A percentile compares a stretch with the other conserved stretches of the same genome.
phyloP scores from a whole-genome alignment of 176 grass and related monocot genomes.

The Paspalum notatum region DNA sequence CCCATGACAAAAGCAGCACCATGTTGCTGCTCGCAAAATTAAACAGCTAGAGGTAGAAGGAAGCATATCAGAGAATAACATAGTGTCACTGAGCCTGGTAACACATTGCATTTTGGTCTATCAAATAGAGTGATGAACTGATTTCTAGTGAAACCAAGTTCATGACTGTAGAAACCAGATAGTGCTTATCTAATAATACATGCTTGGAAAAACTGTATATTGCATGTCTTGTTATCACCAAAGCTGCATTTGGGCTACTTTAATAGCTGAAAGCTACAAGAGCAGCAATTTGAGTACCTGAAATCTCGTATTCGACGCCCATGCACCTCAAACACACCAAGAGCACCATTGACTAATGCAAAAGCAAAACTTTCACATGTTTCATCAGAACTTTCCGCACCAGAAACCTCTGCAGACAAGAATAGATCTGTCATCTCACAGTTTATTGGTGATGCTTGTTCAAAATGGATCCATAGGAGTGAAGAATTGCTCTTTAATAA shows the following conservation, averaged over 20 bases:
- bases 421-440: constrained; percentile 42
- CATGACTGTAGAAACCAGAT: not conserved
- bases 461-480: constrained; percentile 13
- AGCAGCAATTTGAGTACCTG: constrained; percentile 60
- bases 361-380: constrained; percentile 97
- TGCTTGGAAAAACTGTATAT: not conserved
- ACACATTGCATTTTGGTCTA: not conserved
- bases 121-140: constrained; percentile 4
- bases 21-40: not conserved
- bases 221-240: not conserved
- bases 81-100: not conserved
- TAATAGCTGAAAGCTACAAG: constrained; percentile 29
- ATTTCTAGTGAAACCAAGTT: constrained; percentile 17
- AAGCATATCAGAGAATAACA: not conserved
- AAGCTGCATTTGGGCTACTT: constrained; percentile 19
- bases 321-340: constrained; percentile 99
- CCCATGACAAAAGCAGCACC: not conserved
- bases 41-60: constrained; percentile 4
- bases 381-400: constrained; percentile 74
- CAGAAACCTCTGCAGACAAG: constrained; percentile 62
- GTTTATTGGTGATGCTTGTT: not conserved
- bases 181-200: not conserved
- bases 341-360: constrained; percentile 97
- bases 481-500: constrained; percentile 8
- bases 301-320: constrained; percentile 95